phyloP scores from a whole-genome alignment of 257 asterid species.

The Apocynum venetum region DNA sequence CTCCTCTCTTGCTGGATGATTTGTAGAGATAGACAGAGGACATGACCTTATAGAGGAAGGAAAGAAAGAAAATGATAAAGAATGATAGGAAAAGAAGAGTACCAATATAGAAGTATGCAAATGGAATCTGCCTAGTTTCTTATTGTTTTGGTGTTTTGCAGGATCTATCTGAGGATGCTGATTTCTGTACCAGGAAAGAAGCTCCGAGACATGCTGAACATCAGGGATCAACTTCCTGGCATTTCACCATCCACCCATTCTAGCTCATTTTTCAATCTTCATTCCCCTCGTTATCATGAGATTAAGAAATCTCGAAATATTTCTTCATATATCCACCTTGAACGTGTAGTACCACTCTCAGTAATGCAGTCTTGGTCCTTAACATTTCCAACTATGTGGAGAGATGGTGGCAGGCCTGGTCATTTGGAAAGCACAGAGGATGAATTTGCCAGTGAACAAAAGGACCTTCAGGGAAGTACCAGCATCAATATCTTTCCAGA shows the following conservation, averaged over 20 bases:
- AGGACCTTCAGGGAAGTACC: slow-evolving; percentile 36
- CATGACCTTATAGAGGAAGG: neutral
- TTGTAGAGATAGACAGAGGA: neutral
- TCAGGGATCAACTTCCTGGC: slow-evolving; percentile 67
- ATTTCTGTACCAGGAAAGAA: slow-evolving; percentile 86
- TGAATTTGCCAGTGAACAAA: slow-evolving; percentile 41
- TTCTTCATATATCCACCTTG: slow-evolving; percentile 58
- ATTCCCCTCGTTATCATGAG: slow-evolving; percentile 48
- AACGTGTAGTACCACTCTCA: slow-evolving; percentile 58
- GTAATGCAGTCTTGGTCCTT: slow-evolving; percentile 94
- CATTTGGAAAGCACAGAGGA: slow-evolving; percentile 51
- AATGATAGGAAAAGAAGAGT: neutral
- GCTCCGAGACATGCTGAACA: slow-evolving; percentile 57
- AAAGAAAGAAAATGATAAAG: neutral
- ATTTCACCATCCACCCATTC: slow-evolving; percentile 70
- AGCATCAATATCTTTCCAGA: slow-evolving; percentile 33
- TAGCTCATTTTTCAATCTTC: slow-evolving; percentile 52
- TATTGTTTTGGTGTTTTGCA: slow-evolving; percentile 33
- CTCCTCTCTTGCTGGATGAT: neutral
- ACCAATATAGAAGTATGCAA: neutral
- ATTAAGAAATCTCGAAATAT: slow-evolving; percentile 45
- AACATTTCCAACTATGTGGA: slow-evolving; percentile 52
- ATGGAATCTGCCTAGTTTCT: neutral
- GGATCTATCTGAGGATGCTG: slow-evolving; percentile 87
- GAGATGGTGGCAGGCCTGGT: slow-evolving; percentile 40